Base-by-base conservation (phyloP, 176 grass and related monocot genomes). In the Pontederia crassipes region DNA sequence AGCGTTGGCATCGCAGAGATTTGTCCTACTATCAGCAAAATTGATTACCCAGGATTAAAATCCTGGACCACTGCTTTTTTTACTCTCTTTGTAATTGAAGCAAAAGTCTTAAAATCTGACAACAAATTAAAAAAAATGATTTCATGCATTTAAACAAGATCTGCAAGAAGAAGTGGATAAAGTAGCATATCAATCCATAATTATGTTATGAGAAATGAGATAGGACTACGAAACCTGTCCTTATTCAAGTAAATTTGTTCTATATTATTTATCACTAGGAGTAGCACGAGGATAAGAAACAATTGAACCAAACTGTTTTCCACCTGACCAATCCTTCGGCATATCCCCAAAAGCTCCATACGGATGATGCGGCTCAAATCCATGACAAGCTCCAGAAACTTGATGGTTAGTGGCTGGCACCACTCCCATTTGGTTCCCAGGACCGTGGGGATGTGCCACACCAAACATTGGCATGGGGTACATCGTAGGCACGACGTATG, bases 401-500 rank as follows among this genome's bases (percentile, higher is more conserved):
- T 50, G 62, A 20, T 65, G 46, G 62, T 50, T 65, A 27, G 49
- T 65, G 8, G 49, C 62, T 8, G 62, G 62, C 17, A 65, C 47
- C 62, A 62, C 14, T 10, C n/a, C 60, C 60, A 65, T 65, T 11
- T 17, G 47, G 27, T 65, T 65, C 54, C 62, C 63, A 65, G 50
- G 57, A 10, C 12, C 48, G 58, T 77, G 69, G 46, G 75, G 66
- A 2, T 61, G 70, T 58, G 71, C 57, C 11, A 62, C 17, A 13
- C 35, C 45, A 20, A 47, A 65, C 17, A 65, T 24, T 2, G 83
- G 63, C 62, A 65, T 46, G 55, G 62, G 65, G 63, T 54, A 50
- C 72, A 72, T 58, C 58, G n/a, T 40, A 20, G 71, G 72, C 56
- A 54, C 14, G 67, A 61, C 48, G 54, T 77, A 81, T 9, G 70